Conservation (phyloP, 2,329 filamentous ascomycete species). For the Lecanicillium sp. region DNA sequence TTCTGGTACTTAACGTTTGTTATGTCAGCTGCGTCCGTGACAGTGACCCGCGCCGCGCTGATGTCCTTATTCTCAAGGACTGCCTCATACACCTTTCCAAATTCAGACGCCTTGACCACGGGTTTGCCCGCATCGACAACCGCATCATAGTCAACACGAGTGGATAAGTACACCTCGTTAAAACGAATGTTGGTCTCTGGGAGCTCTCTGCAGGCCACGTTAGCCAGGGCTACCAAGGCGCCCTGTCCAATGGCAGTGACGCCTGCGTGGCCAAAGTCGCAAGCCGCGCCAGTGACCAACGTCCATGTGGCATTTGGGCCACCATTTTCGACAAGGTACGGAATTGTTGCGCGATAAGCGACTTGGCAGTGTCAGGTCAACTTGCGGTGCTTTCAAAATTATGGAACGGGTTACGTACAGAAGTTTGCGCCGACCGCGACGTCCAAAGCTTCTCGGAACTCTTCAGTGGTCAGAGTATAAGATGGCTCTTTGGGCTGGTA, state of each 20-base stretch:
- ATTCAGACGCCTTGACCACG: constrained; percentile 1
- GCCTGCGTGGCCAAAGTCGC: constrained; percentile 15
- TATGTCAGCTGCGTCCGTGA: constrained; percentile 6
- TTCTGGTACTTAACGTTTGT: too few species aligned
- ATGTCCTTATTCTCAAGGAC: constrained; percentile 3
- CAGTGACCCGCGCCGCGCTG: constrained; percentile 29
- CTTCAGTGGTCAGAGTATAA: constrained; percentile 13
- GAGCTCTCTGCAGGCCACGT: constrained; percentile 20
- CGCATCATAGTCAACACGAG: constrained; percentile 19
- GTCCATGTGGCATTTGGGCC: constrained; percentile 22
- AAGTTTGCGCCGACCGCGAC: constrained; percentile 21
- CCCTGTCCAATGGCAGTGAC: constrained; percentile 25
- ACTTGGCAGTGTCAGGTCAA: constrained; percentile 14
- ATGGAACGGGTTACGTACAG: constrained; percentile 15
- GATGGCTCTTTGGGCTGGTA: constrained; percentile 11
- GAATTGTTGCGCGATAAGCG: constrained; percentile 23
- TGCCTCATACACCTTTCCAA: constrained; percentile 5
- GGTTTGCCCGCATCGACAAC: constrained; percentile 8
- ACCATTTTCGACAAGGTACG: constrained; percentile 23
- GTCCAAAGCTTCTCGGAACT: constrained; percentile 15
- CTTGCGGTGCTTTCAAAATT: not conserved
- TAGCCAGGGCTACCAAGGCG: constrained; percentile 26
- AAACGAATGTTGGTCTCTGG: constrained; percentile 26
- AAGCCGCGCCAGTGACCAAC: constrained; percentile 21
- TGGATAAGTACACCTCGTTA: constrained; percentile 29